These are phyloP conservation scores for Parafenestella ontariensis DNA, from an alignment of 2,329 filamentous ascomycete species.

Conservation along the genomic window DNA sequence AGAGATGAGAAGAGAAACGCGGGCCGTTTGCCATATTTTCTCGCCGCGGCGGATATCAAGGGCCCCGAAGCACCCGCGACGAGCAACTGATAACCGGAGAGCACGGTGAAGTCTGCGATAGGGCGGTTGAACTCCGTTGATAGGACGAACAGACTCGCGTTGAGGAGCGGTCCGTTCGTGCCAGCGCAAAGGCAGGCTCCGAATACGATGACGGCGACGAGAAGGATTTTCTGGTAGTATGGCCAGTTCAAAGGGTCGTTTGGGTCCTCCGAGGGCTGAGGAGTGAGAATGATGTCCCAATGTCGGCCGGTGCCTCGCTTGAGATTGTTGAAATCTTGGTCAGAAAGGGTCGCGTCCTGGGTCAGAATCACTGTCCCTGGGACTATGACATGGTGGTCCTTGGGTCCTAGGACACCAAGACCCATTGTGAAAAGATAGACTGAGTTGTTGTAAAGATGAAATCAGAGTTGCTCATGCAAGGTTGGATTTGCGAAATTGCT, in stretches of 20 bases:
- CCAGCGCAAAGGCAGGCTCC: conserved; percentile 36
- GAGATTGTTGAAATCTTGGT: background rate
- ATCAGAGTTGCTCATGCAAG: too few relatives aligned
- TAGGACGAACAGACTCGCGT: conserved; percentile 36
- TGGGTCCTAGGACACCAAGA: background rate
- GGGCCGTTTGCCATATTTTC: too few relatives aligned
- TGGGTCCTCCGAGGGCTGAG: conserved; percentile 20
- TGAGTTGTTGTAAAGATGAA: too few relatives aligned
- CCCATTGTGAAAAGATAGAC: too few relatives aligned
- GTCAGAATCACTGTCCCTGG: conserved; percentile 2
- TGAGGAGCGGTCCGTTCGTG: conserved; percentile 35
- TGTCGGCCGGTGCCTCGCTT: conserved; percentile 5
- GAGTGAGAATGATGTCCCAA: background rate
- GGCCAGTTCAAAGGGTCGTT: conserved; percentile 44
- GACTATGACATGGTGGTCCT: background rate
- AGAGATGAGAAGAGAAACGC: too few relatives aligned
- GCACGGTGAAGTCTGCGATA: too few relatives aligned
- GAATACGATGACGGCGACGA: conserved; percentile 36
- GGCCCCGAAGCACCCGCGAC: too few relatives aligned
- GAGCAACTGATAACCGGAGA: too few relatives aligned
- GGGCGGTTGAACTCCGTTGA: conserved; percentile 27
- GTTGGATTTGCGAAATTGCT: too few relatives aligned
- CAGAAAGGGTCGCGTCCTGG: background rate
- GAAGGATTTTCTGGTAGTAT: conserved; percentile 30
- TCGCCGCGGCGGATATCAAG: too few relatives aligned